Evolutionary conservation across 768 basidiomycete species (phyloP), one percentile per base, ranked within the genome.

Genomic region (Mycena vulgaris): DNA sequence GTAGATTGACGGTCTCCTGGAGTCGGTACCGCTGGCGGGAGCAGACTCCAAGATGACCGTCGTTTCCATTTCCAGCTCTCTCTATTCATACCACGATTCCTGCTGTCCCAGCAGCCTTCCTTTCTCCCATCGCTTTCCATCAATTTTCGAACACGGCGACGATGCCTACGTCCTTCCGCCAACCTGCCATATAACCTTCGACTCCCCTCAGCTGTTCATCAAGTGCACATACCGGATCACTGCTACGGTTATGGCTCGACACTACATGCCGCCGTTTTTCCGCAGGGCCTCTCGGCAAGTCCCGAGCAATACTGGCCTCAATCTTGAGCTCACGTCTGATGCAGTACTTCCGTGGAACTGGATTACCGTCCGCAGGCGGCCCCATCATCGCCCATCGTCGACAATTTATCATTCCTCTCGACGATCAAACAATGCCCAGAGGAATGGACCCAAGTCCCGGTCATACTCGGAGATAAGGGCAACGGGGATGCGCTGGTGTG

Each of bases 41-140:
- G 56, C 56, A 11, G 25, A 40, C 39, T 40, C 37, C 2, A 5
- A 10, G n/a, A 23, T 28, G 13, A 11, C 5, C 7, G 39, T 58
- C 5, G 56, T 42, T 17, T 40, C 56, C 7, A 39, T 42, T 23
- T 47, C 4, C 25, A 19, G n/a, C 25, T 28, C 17, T 3, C 56
- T 58, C 16, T 58, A 42, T 37, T 42, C 37, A 7, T 42, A 16
- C 39, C 13, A 40, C 5, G 23, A 25, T 17, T 37, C 40, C 40
- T 40, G 40, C 40, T 40, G 40, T 40, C 40, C 40, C 5, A 6
- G 19, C n/a, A 58, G 10, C 14, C 56, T 58, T 19, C 39, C 56
- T 8, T 58, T 58, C 35, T 58, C 56, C 9, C 25, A 42, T 58
- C 56, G 56, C n/a, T 40, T 42, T 28, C 39, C 56, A 13, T 58